Conservation (phyloP, 306 rosid genomes). For the Pueraria montana region DNA sequence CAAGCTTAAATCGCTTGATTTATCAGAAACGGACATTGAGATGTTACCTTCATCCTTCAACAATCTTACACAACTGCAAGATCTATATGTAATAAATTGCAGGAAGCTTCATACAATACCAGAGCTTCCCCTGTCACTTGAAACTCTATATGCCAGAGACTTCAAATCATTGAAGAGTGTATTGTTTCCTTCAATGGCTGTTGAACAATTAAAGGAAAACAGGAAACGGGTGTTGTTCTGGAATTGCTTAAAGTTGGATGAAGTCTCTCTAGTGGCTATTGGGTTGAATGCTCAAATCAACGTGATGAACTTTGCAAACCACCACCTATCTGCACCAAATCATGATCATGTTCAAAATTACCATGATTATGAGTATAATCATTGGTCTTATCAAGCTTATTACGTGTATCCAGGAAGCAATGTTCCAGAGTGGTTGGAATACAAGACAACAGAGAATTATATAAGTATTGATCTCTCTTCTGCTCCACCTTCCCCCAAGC, state of each 20-base stretch:
- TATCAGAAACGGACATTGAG: not conserved
- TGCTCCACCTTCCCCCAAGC: too few species aligned
- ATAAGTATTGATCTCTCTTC: too few species aligned
- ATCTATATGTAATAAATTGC: not conserved
- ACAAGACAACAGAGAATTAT: too few species aligned
- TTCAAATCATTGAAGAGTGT: not conserved
- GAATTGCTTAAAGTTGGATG: not conserved
- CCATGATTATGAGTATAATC: too few species aligned
- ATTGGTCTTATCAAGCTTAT: too few species aligned
- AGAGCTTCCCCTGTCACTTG: not conserved
- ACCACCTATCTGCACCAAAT: too few species aligned
- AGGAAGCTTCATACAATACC: not conserved
- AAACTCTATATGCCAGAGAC: not conserved
- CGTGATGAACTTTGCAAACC: not conserved
- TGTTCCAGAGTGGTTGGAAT: too few species aligned
- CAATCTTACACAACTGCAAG: not conserved
- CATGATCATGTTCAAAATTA: too few species aligned
- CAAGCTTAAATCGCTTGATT: not conserved
- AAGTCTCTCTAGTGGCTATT: not conserved
- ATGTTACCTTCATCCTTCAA: not conserved
- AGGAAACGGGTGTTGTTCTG: not conserved
- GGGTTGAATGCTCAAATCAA: not conserved
- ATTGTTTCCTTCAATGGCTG: not conserved
- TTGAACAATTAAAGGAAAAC: not conserved
- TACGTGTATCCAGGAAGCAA: too few species aligned